Percentiles rank a stretch among this genome's conserved stretches.
Evolutionary conservation across 2,329 filamentous ascomycete genomes (phyloP).

Genomic region (Capronia americana): DNA sequence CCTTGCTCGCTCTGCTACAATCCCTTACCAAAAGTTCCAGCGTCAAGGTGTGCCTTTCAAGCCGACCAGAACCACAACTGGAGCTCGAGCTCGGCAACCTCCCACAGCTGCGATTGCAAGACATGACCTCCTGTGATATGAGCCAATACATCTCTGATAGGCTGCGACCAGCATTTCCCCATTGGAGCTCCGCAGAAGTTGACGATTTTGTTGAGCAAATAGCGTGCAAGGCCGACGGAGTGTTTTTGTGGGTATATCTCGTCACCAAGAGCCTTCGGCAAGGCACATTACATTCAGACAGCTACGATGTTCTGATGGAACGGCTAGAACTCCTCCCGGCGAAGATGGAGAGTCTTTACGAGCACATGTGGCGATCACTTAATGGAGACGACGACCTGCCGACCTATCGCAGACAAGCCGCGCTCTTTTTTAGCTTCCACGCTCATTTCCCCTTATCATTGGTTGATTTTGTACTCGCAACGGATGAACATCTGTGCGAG

Average conservation of each 20-base stretch:
- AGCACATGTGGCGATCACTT: constrained; percentile 6
- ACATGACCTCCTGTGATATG: neutral
- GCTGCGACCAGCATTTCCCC: neutral
- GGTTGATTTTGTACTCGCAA: neutral
- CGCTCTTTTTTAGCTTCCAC: constrained; percentile 3
- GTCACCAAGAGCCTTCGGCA: neutral
- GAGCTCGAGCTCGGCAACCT: constrained; percentile 1
- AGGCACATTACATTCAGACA: neutral
- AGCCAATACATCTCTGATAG: neutral
- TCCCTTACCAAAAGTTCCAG: neutral
- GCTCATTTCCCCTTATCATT: neutral
- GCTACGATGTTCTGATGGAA: neutral
- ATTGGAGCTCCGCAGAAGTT: neutral
- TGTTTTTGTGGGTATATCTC: constrained; percentile 1
- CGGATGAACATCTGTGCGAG: neutral
- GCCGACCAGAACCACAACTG: neutral
- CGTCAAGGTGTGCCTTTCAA: neutral
- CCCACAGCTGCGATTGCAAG: constrained; percentile 6
- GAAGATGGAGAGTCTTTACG: constrained; percentile 1
- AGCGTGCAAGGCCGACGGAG: neutral
- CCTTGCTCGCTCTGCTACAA: neutral
- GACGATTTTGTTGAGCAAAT: neutral
- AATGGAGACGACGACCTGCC: constrained; percentile 6
- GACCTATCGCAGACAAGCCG: neutral
- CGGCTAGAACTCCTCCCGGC: neutral